Conservation (phyloP, 2,329 filamentous ascomycete genomes). For the Epichloe brachyelytri region DNA sequence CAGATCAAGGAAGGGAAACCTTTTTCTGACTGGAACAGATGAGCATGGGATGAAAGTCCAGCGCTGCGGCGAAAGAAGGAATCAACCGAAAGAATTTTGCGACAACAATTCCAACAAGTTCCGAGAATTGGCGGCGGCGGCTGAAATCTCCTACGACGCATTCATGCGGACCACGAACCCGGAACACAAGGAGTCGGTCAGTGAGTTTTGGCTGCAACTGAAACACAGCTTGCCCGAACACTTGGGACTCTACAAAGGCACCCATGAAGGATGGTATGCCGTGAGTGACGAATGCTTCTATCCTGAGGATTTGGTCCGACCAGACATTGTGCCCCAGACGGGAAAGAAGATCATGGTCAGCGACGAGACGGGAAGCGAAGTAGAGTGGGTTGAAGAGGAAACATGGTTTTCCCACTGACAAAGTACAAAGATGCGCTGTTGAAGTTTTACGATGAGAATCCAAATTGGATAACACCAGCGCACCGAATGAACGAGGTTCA, state of each 20-base stretch:
- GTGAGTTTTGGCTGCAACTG: conserved; percentile 79
- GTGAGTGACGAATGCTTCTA: conserved; percentile 97
- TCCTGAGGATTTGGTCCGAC: conserved; percentile 60
- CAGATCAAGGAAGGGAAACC: conserved; percentile 54
- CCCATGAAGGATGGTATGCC: conserved; percentile 92
- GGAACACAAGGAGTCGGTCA: conserved; percentile 71
- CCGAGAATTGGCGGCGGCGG: conserved; percentile 55
- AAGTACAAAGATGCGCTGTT: conserved; percentile 68
- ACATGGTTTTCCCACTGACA: conserved; percentile 95
- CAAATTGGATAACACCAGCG: conserved; percentile 61
- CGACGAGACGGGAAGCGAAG: conserved; percentile 77
- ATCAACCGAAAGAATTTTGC: conserved; percentile 75
- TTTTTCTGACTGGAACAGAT: conserved; percentile 85
- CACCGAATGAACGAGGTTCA: conserved; percentile 66
- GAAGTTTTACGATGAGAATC: conserved; percentile 66
- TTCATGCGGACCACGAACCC: conserved; percentile 88
- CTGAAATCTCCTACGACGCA: conserved; percentile 63
- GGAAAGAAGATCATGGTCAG: conserved; percentile 75
- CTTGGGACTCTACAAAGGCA: conserved; percentile 70
- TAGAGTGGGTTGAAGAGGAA: conserved; percentile 85
- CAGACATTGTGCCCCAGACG: conserved; percentile 63
- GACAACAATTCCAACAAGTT: conserved; percentile 75
- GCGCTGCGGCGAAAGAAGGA: conserved; percentile 60
- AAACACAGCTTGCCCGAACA: conserved; percentile 38
- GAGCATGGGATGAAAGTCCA: conserved; percentile 98